Percentiles rank a stretch among this genome's conserved stretches.
phyloP scores from a whole-genome alignment of 1,284 basidiomycete species.

The Boletus subluridellus region DNA sequence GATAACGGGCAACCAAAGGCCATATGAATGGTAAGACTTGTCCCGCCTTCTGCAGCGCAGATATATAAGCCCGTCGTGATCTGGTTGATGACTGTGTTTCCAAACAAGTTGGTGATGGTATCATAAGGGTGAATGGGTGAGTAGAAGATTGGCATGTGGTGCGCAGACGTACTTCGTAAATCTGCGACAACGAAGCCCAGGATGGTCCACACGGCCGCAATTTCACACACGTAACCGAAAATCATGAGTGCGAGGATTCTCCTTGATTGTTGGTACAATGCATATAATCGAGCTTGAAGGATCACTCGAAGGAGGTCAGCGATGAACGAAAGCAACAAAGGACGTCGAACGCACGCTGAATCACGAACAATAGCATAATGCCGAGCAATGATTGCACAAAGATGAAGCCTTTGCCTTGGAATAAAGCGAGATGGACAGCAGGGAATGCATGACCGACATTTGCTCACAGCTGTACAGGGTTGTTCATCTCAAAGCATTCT shows the following conservation, averaged over 20 bases:
- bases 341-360: constrained; percentile 13
- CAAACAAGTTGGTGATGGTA: not conserved
- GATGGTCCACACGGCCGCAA: constrained; percentile 3
- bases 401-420: constrained; percentile 10
- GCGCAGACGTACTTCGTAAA: constrained; percentile 4
- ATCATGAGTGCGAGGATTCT: constrained; percentile 8
- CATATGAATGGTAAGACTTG: constrained; percentile 11
- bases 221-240: constrained; percentile 10
- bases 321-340: not conserved
- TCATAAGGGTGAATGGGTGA: not conserved
- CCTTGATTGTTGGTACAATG: constrained; percentile 16
- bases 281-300: constrained; percentile 19
- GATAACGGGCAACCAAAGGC: constrained; percentile 22
- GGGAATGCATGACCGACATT: not conserved
- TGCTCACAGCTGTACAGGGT: constrained; percentile 9
- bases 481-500: not conserved
- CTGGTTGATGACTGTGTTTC: constrained; percentile 14
- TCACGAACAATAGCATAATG: not conserved
- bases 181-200: not conserved
- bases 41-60: constrained; percentile 2
- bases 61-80: constrained; percentile 7
- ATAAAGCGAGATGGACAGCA: not conserved
- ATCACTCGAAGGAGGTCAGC: constrained; percentile 10
- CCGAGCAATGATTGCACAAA: not conserved
- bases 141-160: not conserved